A percentile compares a stretch with the other conserved stretches of the same genome.
Conservation (phyloP, 257 asterid species). For the Solanum corneliomulleri region DNA sequence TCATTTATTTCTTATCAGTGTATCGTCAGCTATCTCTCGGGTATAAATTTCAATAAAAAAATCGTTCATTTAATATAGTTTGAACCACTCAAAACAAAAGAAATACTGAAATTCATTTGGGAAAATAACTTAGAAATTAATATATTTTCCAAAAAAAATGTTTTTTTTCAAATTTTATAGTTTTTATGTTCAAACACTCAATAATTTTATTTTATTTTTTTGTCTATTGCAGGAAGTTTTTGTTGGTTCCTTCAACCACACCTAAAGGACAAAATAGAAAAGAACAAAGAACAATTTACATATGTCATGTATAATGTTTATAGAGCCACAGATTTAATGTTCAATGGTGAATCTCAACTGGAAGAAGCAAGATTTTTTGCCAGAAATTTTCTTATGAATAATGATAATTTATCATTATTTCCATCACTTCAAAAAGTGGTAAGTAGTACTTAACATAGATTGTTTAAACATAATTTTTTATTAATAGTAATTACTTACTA, state of each 20-base stretch:
- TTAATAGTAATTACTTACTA: too few species aligned
- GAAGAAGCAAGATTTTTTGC: slow-evolving; percentile 38
- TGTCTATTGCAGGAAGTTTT: slow-evolving; percentile 20
- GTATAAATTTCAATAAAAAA: too few species aligned
- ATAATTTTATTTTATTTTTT: not conserved
- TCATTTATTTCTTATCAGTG: not conserved
- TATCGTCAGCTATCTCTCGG: not conserved
- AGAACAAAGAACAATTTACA: slow-evolving; percentile 11
- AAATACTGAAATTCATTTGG: too few species aligned
- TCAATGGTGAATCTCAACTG: slow-evolving; percentile 25
- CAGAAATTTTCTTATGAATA: slow-evolving; percentile 8
- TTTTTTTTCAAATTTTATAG: too few species aligned
- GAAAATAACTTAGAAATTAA: too few species aligned
- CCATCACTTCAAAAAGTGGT: slow-evolving; percentile 35
- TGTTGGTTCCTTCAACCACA: slow-evolving; percentile 44
- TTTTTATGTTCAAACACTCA: not conserved
- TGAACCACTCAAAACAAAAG: too few species aligned
- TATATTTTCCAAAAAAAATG: too few species aligned
- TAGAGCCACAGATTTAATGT: slow-evolving; percentile 40
- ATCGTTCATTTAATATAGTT: too few species aligned
- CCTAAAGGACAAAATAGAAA: slow-evolving; percentile 11
- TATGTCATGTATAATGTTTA: slow-evolving; percentile 27
- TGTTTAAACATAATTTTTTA: not conserved
- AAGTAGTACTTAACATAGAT: not conserved
- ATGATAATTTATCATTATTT: slow-evolving; percentile 8